Evolutionary conservation across 2,329 filamentous ascomycete genomes (phyloP), one percentile per base, ranked within the genome.

Genomic region (Cordyceps cateniannulata): DNA sequence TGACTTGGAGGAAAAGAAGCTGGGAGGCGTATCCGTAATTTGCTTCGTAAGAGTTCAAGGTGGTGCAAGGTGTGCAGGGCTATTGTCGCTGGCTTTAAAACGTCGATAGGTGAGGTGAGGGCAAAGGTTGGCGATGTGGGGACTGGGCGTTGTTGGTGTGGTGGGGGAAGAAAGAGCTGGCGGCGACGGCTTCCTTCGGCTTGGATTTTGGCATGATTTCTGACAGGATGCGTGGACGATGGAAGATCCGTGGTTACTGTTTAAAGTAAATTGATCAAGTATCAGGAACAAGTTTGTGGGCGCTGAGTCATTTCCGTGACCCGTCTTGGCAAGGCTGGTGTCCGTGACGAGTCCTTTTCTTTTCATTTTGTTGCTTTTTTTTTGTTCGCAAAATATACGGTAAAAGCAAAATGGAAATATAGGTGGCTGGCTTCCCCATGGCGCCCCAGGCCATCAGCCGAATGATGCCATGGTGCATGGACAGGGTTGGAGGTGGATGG

Each of bases 121-220:
- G 38, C n/a, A 16, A 18, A 22, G 9, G 52, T 29, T 44, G 24
- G 40, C 2, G 32, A 42, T 40, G 50, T 56, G 49, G 59, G 49
- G 61, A 40, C 56, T 59, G 61, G 53, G 61, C 59, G 62, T 60
- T 52, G 25, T 10, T 16, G n/a, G 35, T n/a, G 53, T 47, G 40
- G 57, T 29, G 44, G 20, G 47, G 29, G 35, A 18, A 29, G 9
- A 22, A 16, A 5, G 44, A 25, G 29, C 44, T 40, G 32, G 27
- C 16, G 32, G 27, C 16, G 22, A 57, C 45, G 54, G 54, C 45
- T 57, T 57, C 16, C 44, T 38, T 56, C 54, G 54, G 54, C 54
- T 57, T 49, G 44, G 9, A n/a, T 2, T n/a, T 44, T 44, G 5
- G 10, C n/a, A 45, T 22, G 42, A 10, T 38, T 38, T 7, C 14